A percentile compares a stretch with the other conserved stretches of the same genome.
Evolutionary conservation across 2,329 filamentous ascomycete species (phyloP).

Genomic region (Penicillium glabrum): DNA sequence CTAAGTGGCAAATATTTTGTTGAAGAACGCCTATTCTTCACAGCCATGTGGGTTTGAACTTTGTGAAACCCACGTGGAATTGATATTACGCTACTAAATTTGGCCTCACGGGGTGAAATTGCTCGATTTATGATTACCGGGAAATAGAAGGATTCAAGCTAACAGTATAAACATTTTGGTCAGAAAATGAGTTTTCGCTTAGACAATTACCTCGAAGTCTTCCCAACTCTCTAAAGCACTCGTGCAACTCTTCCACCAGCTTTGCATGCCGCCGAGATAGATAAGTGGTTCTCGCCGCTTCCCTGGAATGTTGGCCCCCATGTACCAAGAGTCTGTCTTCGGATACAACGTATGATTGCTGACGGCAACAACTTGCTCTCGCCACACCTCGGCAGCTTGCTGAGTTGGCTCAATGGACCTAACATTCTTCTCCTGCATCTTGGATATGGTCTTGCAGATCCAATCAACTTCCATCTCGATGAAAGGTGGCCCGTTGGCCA

Average conservation of each 20-base stretch:
- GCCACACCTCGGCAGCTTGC: conserved; percentile 15
- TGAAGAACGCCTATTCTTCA: neutral
- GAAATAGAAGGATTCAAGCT: too few species aligned
- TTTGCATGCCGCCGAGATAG: conserved; percentile 20
- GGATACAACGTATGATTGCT: conserved; percentile 15
- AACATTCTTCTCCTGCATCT: conserved; percentile 13
- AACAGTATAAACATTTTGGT: too few species aligned
- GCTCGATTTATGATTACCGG: too few species aligned
- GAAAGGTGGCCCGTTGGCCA: conserved; percentile 36
- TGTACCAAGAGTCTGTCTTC: conserved; percentile 26
- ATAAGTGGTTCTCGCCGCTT: conserved; percentile 48
- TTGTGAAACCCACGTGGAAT: neutral
- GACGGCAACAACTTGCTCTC: conserved; percentile 9
- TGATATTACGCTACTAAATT: neutral
- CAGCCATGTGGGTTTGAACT: neutral
- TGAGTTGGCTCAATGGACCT: conserved; percentile 8
- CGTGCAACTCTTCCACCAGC: conserved; percentile 15
- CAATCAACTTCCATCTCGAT: conserved; percentile 38
- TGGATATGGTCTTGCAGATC: conserved; percentile 15
- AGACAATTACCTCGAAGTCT: conserved; percentile 1
- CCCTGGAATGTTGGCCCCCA: conserved; percentile 25
- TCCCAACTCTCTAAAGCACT: conserved; percentile 9
- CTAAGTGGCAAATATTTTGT: neutral
- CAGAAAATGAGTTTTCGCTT: neutral
- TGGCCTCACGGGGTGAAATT: neutral